Base-by-base conservation (phyloP, 306 rosid species). In the Senna tora region DNA sequence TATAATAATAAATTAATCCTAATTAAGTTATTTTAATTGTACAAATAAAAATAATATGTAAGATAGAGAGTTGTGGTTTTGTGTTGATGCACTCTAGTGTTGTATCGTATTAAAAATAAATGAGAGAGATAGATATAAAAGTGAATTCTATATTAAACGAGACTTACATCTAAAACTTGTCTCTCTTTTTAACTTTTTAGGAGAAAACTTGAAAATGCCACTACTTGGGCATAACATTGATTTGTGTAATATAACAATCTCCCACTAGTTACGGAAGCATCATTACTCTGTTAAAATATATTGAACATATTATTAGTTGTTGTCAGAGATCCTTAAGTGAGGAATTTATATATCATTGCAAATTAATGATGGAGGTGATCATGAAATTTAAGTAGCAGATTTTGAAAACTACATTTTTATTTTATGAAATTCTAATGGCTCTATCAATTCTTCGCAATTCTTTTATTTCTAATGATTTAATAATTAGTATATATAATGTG, bases 301-400 rank as follows among this genome's bases (percentile, higher is more conserved):
- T 33, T 9, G 14, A 4, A 4, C 42, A 58, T 59, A 20, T 34
- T 14, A 34, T 34, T 59, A 10, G 25, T 59, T 34, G 74, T 47
- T 60, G 60, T 45, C 43, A 36, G 47, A 25, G 53, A 67, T 73
- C 30, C 67, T 46, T 13, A 28, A 81, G 70, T 0, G 33, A 78
- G 28, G 47, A 68, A 39, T 47, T 33, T 32, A 75, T 50, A 36
- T 69, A 77, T 65, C 47, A 58, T 65, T 65, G 68, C 69, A 80
- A 79, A n/a, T n/a, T n/a, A n/a, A 77, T 72, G 20, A 80, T 71
- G 63, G 38, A 9, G 47, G 17, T 57, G 66, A 51, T 68, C 25
- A 60, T 53, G n/a, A 38, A 82, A 50, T 65, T 79, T 13, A 16
- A 56, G 59, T 43, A 63, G 14, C 61, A 50, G 74, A 68, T 61